Evolutionary conservation across 768 basidiomycete genomes (phyloP).

Genomic region (Boletus rex-veris): DNA sequence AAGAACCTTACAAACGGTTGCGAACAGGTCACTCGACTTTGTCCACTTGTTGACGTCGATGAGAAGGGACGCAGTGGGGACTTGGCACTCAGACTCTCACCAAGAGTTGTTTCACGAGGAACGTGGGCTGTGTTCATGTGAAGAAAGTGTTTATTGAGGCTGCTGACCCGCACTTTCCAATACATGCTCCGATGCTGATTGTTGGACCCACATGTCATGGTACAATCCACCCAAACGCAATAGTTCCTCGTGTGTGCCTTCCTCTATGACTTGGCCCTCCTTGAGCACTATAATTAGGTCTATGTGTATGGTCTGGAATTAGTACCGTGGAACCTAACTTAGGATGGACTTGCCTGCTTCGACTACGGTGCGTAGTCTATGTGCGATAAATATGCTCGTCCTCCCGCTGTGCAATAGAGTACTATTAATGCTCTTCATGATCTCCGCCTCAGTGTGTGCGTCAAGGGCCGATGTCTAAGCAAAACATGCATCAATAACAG

Average conservation of each 20-base stretch:
- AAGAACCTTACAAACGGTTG: too few relatives aligned
- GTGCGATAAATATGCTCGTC: constrained; percentile 97
- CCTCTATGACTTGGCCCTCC: constrained; percentile 87
- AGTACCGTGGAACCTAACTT: not conserved
- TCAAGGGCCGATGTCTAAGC: constrained; percentile 90
- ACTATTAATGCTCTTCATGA: constrained; percentile 91
- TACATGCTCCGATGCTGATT: constrained; percentile 43
- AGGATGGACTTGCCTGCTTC: constrained; percentile 66
- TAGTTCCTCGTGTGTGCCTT: constrained; percentile 90
- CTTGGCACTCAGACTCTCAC: not conserved
- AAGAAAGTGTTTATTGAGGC: not conserved
- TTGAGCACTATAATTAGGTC: constrained; percentile 92
- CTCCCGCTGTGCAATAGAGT: constrained; percentile 72
- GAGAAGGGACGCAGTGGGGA: too few relatives aligned
- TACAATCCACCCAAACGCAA: constrained; percentile 70
- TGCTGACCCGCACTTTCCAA: constrained; percentile 14
- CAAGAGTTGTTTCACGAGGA: not conserved
- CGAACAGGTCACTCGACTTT: too few relatives aligned
- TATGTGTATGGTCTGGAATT: constrained; percentile 21
- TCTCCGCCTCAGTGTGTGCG: constrained; percentile 88
- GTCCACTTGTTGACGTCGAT: too few relatives aligned
- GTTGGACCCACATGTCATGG: constrained; percentile 78
- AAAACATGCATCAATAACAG: not conserved
- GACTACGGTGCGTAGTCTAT: constrained; percentile 83
- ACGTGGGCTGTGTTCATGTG: not conserved